Evolutionary conservation across 768 basidiomycete species (phyloP), one percentile per base, ranked within the genome.

Genomic region (Trichaptum fuscoviolaceum): DNA sequence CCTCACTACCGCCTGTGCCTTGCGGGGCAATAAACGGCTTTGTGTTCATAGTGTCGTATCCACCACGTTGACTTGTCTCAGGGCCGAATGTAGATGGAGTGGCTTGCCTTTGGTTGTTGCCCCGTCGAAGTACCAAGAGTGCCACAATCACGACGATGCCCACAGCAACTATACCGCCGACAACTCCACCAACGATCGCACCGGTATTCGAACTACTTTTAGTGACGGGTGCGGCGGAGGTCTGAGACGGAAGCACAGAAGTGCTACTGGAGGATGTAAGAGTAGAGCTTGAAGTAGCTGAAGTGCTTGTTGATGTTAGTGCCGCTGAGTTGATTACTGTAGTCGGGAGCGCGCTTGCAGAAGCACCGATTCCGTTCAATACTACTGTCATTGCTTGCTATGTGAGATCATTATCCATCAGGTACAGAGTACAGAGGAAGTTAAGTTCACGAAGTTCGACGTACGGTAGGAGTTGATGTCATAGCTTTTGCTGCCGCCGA

Each of bases 101-200:
- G 20, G 42, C 5, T 52, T 52, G 42, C 20, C 42, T 52, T 3
- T 52, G 12, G 42, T 4, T 20, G 2, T 52, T 52, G 2, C 71
- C 67, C 34, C 65, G 70, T 6, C 75, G 73, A 52, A 78, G 63
- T 58, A 75, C 75, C 64, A 76, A 73, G 63, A 77, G 10, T 15
- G 78, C 35, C 20, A 52, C 12, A 12, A 52, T 52, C 15, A 52
- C 42, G 20, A 81, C 0, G 10, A 76, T 1, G 18, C 67, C 42
- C 23, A 83, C 35, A 6, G 72, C 67, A 0, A 69, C 75, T 3
- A 79, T 65, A 1, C 84, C 85, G 65, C 84, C 84, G 23, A 85
- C 81, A 1, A 80, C 79, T 18, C 82, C 82, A 10, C 85, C 85
- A 3, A 84, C 79, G 64, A 86, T 85, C 3, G 83, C 75, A 34